Evolutionary conservation across 306 rosid genomes (phyloP).

Genomic region (Malus asiatica): DNA sequence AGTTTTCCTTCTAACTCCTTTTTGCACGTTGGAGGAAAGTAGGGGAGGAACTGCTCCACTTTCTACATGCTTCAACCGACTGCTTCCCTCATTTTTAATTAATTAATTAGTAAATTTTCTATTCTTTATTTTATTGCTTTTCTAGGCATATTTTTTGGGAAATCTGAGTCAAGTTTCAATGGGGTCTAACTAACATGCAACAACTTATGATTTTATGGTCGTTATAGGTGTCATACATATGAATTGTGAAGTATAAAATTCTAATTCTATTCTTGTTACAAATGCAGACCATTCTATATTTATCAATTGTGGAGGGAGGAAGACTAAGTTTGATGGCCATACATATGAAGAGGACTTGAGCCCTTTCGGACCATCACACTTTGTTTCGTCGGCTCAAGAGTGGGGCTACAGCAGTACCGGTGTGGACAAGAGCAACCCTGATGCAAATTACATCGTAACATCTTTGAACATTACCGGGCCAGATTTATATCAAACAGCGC

Average conservation of each 20-base stretch:
- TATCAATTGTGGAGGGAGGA: conserved; percentile 61
- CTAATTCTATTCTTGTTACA: background rate
- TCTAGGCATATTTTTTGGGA: no score
- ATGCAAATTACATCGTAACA: conserved; percentile 9
- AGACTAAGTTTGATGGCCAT: conserved; percentile 14
- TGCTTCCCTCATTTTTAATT: no score
- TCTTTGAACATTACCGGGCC: conserved; percentile 25
- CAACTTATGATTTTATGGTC: background rate
- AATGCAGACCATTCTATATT: conserved; percentile 52
- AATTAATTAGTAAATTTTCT: no score
- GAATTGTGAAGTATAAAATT: background rate
- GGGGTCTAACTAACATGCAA: background rate
- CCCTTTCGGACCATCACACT: conserved; percentile 30
- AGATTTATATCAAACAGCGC: conserved; percentile 43
- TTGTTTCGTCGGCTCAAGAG: conserved; percentile 11
- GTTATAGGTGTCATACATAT: no score
- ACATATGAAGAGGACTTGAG: conserved; percentile 40
- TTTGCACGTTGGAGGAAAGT: no score
- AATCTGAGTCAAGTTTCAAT: no score
- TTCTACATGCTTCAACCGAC: no score
- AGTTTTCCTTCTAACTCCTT: no score
- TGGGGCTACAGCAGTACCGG: conserved; percentile 82
- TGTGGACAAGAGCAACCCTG: background rate
- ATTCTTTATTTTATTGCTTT: no score
- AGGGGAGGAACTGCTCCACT: no score